Evolutionary conservation across 345 rosid species (phyloP), one percentile per base, ranked within the genome.

Genomic region (Cochlearia excelsa): DNA sequence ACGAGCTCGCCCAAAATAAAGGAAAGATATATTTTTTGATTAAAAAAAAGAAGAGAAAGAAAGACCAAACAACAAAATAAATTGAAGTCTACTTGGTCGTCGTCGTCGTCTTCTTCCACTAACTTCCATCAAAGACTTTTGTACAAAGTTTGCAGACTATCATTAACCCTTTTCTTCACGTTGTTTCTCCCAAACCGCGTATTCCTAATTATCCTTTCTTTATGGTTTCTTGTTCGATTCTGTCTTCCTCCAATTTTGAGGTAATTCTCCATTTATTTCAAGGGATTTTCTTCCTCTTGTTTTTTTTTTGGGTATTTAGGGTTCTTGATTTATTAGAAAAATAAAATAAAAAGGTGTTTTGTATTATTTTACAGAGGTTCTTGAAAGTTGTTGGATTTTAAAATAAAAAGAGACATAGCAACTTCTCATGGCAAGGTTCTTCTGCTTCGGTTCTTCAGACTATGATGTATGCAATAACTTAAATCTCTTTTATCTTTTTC

Each of bases 391-490:
- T 56, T 35, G 51, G 8, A 10, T 29, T 1, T 28, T 7, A 30
- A 55, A 55, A 34, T 59, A 33, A 26, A 5, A 9, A 42, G 61
- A 41, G 10, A 44, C 54, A n/a, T n/a, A 67, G 51, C 59, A 51
- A 9, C 10, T 16, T 59, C 60, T 53, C 56, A 70, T 70, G 74
- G 74, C 47, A 37, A 50, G 40, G n/a, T 57, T 70, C 4, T 70
- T 68, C 51, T 70, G 74, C 69, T 70, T 70, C 54, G 69, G 74
- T 70, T 70, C 74, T 50, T 70, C 74, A 42, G 74, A 70, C 57
- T 70, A 63, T 37, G 74, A 70, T 63, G 74, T 70, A 70, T 16
- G 63, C 30, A 50, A 16, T 16, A 59, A 42, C 31, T 51, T 30
- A 6, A 26, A 45, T 54, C 55, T 61, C 74, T 3, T 33, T 5